Conservation (phyloP, 306 rosid species). For the Inga laurina region DNA sequence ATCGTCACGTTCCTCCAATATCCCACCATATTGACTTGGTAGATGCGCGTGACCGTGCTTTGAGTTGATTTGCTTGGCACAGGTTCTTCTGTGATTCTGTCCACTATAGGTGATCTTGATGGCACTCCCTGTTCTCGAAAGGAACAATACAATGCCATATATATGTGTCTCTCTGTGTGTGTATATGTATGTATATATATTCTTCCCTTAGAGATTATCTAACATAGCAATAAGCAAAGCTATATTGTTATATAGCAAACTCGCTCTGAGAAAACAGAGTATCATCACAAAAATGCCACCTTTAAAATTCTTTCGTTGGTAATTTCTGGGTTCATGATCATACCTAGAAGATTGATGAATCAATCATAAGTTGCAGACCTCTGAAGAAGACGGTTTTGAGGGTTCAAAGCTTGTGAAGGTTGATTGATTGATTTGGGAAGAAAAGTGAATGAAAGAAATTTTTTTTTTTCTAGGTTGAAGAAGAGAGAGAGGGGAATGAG, state of each 20-base stretch:
- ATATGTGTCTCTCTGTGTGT: background rate
- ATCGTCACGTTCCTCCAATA: constrained; percentile 65
- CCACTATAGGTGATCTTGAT: constrained; percentile 49
- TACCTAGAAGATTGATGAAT: background rate
- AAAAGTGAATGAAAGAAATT: too few relatives aligned
- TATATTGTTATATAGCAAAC: background rate
- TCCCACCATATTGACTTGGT: constrained; percentile 59
- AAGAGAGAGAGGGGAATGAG: background rate
- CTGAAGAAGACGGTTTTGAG: background rate
- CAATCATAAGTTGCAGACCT: background rate
- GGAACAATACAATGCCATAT: constrained; percentile 57
- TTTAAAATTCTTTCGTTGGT: background rate
- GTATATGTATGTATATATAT: background rate
- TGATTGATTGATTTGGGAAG: background rate
- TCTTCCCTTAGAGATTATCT: constrained; percentile 4
- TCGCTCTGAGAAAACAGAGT: background rate
- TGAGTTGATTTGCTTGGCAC: constrained; percentile 58
- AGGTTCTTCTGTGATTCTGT: constrained; percentile 72
- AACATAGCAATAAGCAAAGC: background rate
- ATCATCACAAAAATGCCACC: background rate
- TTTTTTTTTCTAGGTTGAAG: too few relatives aligned
- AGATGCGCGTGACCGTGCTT: constrained; percentile 76
- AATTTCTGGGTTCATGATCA: background rate
- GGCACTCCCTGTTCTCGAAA: constrained; percentile 50
- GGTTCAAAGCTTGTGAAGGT: background rate